Evolutionary conservation across 2,329 filamentous ascomycete species (phyloP).

Genomic region (Fusarium illudens): DNA sequence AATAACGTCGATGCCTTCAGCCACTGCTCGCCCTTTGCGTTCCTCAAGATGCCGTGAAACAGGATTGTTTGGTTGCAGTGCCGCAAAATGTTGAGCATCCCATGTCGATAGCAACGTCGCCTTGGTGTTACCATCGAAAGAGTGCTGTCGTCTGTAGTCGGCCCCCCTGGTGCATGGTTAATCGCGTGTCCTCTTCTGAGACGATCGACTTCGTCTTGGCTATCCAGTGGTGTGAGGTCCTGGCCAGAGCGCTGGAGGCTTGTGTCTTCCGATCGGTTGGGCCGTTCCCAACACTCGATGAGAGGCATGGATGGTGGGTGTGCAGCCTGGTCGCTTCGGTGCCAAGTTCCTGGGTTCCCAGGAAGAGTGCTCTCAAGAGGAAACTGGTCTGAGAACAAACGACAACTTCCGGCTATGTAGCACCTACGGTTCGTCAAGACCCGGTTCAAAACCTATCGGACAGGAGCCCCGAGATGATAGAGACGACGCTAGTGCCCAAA

Average conservation of each 20-base stretch:
- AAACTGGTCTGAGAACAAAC: not conserved
- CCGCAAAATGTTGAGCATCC: not conserved
- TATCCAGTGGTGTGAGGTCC: conserved; percentile 5
- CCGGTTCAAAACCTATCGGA: conserved; percentile 4
- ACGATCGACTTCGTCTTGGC: not conserved
- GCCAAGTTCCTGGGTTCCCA: not conserved
- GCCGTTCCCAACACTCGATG: not conserved
- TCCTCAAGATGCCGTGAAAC: not conserved
- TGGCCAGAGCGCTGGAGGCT: not conserved
- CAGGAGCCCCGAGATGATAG: not conserved
- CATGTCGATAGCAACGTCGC: not conserved
- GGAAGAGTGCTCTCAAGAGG: not conserved
- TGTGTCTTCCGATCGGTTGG: not conserved
- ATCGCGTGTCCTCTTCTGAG: not conserved
- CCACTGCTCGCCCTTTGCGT: not conserved
- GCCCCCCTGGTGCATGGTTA: not conserved
- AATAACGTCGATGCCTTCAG: not conserved
- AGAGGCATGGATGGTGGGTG: not conserved
- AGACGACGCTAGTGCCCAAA: not conserved
- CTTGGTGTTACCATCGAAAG: not conserved
- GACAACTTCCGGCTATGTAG: not conserved
- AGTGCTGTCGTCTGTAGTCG: not conserved
- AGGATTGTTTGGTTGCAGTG: not conserved
- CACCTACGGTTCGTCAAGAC: not conserved
- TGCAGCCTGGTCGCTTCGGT: not conserved